Evolutionary conservation across 208 protist species (phyloP), one percentile per base, ranked within the genome.

Genomic region (Wallacemonas sp.): DNA sequence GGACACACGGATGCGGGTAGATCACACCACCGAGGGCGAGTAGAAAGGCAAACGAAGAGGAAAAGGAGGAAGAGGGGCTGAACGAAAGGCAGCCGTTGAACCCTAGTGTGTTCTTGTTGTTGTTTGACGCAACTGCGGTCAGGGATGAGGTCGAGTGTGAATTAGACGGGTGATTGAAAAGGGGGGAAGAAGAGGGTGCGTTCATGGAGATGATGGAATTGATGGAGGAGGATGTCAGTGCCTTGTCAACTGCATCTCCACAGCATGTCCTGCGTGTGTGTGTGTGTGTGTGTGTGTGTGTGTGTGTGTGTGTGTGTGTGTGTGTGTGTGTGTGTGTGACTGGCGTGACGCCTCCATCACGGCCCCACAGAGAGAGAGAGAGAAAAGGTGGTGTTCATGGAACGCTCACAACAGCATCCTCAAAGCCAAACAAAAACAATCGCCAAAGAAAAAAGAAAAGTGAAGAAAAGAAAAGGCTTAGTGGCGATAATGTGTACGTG

Each of bases 381-480:
- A 30, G 55, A 50, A 37, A 62, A 37, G 12, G 6, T 17, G 53
- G n/a, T n/a, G n/a, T n/a, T n/a, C n/a, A n/a, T n/a, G n/a, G n/a
- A n/a, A n/a, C n/a, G n/a, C n/a, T n/a, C n/a, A n/a, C n/a, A n/a
- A n/a, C n/a, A n/a, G n/a, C n/a, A n/a, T n/a, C n/a, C n/a, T n/a
- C 41, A 33, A 36, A 38, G 33, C 4, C 17, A 21, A 50, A 44
- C 39, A 69, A 61, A 37, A 46, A 9, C 32, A 41, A 62, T 59
- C 27, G 15, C 5, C 24, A 63, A 15, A 63, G 48, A 59, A 58
- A 70, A 39, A 44, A 59, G 32, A 45, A 71, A 59, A 65, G 22
- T 37, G 46, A 12, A 21, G 39, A 41, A 27, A 50, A 58, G 21
- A 27, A 66, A 13, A 50, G 3, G 38, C 9, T 27, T 10, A 37